phyloP scores from a whole-genome alignment of 441 rosid species.

The Mallotus japonicus region DNA sequence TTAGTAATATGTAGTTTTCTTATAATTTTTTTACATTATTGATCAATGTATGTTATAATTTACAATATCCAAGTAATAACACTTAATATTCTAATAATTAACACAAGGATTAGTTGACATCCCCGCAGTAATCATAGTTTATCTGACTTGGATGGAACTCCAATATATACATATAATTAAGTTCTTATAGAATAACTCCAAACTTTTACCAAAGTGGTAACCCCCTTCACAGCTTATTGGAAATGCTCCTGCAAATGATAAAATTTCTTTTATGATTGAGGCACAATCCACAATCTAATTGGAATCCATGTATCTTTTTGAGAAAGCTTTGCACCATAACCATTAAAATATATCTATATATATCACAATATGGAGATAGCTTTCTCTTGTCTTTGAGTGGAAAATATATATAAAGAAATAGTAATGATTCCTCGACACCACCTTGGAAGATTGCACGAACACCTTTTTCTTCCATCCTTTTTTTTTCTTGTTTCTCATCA shows the following conservation, averaged over 20 bases:
- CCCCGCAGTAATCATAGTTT: too few species aligned
- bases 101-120: too few species aligned
- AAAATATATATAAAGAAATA: neutral
- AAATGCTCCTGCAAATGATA: neutral
- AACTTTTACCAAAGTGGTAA: neutral
- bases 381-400: neutral
- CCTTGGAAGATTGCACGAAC: slow-evolving; percentile 8
- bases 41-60: too few species aligned
- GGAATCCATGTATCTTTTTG: neutral
- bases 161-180: too few species aligned
- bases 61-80: too few species aligned
- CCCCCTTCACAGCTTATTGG: neutral
- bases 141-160: too few species aligned
- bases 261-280: neutral
- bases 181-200: neutral
- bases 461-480: neutral
- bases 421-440: slow-evolving; percentile 2
- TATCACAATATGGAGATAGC: neutral
- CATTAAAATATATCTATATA: too few species aligned
- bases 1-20: too few species aligned
- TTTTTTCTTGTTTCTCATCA: neutral
- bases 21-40: too few species aligned
- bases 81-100: too few species aligned
- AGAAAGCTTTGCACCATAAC: neutral
- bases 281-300: neutral